Percentiles rank a stretch among this genome's conserved stretches.
These are phyloP conservation scores for Brachypodium distachyon DNA, from an alignment of 202 grass and related monocot genomes.

Conservation along the genomic window DNA sequence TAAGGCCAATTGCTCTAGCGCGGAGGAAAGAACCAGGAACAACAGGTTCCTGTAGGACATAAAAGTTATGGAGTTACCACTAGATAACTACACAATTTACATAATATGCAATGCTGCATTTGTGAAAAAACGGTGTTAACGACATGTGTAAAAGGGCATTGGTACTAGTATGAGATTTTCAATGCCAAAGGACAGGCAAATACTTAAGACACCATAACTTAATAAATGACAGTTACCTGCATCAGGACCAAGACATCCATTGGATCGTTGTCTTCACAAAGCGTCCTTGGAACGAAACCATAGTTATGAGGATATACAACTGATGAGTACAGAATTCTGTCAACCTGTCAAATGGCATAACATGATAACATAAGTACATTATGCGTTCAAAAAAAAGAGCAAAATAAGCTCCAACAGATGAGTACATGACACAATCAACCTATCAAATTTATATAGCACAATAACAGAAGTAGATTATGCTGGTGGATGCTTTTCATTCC, in stretches of 20 bases:
- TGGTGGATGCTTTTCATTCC: neutral
- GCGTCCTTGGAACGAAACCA: constrained; percentile 67
- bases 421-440: neutral
- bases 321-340: constrained; percentile 61
- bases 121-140: neutral
- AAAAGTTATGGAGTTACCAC: neutral
- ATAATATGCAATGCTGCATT: neutral
- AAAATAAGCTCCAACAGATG: neutral
- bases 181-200: neutral
- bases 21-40: constrained; percentile 70
- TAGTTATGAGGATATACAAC: constrained; percentile 91
- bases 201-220: neutral
- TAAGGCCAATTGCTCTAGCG: constrained; percentile 74
- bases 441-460: neutral
- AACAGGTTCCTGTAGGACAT: constrained; percentile 46
- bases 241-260: constrained; percentile 88
- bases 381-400: neutral
- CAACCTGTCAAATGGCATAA: constrained; percentile 39
- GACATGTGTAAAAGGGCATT: neutral
- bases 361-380: constrained; percentile 1
- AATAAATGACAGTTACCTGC: constrained; percentile 53
- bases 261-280: constrained; percentile 75
- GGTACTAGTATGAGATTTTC: neutral
- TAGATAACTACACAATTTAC: neutral
- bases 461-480: neutral